Conservation (phyloP, 352 stramenopile species). For the Phytophthora multivora region DNA sequence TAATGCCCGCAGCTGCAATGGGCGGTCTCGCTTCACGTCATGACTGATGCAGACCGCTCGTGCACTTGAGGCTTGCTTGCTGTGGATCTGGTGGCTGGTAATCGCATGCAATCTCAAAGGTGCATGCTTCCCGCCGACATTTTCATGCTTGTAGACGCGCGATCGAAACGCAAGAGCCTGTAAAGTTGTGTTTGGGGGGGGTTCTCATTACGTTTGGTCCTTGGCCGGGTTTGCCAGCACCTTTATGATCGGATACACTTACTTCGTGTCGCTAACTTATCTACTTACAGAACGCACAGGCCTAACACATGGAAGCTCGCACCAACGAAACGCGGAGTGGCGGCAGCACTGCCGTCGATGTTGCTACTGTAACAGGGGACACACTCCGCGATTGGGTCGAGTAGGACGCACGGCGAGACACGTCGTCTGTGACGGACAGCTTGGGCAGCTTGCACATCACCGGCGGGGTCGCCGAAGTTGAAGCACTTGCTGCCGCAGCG, state of each 20-base stretch:
- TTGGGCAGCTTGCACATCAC: slow-evolving; percentile 44
- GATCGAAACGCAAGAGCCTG: slow-evolving; percentile 18
- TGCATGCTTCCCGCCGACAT: neutral
- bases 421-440: slow-evolving; percentile 28
- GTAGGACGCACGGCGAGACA: slow-evolving; percentile 27
- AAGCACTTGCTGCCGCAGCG: slow-evolving; percentile 2
- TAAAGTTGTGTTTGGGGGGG: neutral
- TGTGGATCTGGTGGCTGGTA: slow-evolving; percentile 2
- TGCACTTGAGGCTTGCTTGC: slow-evolving; percentile 10
- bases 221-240: neutral
- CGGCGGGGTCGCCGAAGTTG: slow-evolving; percentile 13
- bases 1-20: neutral
- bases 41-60: slow-evolving; percentile 3
- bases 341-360: slow-evolving; percentile 40
- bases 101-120: neutral
- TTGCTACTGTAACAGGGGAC: slow-evolving; percentile 35
- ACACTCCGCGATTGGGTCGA: slow-evolving; percentile 24
- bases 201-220: slow-evolving; percentile 24
- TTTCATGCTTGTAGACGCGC: slow-evolving; percentile 9
- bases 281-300: slow-evolving; percentile 27
- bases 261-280: slow-evolving; percentile 34
- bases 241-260: slow-evolving; percentile 24
- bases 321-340: slow-evolving; percentile 50
- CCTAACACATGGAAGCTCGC: slow-evolving; percentile 46
- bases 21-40: neutral